Conservation (phyloP, 2,329 filamentous ascomycete species). For the Ophiostoma quercus region DNA sequence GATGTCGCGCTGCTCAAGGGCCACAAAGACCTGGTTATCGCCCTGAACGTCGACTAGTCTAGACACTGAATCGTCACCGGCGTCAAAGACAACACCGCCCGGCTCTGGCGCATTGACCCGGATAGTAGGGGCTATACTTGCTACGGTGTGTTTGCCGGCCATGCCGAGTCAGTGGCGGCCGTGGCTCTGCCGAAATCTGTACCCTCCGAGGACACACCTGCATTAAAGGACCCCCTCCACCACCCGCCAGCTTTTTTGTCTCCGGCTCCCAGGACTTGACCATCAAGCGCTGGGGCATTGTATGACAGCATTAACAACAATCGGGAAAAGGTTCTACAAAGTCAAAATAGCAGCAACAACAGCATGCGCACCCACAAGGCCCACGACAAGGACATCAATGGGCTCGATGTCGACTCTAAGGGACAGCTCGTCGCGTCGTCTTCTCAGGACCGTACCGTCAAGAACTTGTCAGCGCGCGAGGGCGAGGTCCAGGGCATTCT, state of each 20-base stretch:
- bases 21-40: conserved; percentile 93
- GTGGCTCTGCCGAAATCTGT: conserved; percentile 71
- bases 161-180: conserved; percentile 89
- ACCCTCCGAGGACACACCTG: conserved; percentile 63
- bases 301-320: too few relatives aligned
- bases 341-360: too few relatives aligned
- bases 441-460: conserved; percentile 93
- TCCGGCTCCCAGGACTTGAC: conserved; percentile 95
- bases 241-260: conserved; percentile 79
- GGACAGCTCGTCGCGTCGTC: conserved; percentile 87
- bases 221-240: conserved; percentile 66
- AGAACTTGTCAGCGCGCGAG: conserved; percentile 89
- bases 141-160: conserved; percentile 66
- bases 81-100: conserved; percentile 92
- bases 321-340: too few relatives aligned
- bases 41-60: conserved; percentile 91
- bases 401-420: conserved; percentile 71
- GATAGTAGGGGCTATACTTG: conserved; percentile 56
- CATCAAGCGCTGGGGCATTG: conserved; percentile 88
- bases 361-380: conserved; percentile 92
- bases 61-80: conserved; percentile 95
- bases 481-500: conserved; percentile 89
- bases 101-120: conserved; percentile 81
- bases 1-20: conserved; percentile 82
- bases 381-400: conserved; percentile 98